A percentile compares a stretch with the other conserved stretches of the same genome.
phyloP scores from a whole-genome alignment of 2,329 filamentous ascomycete species.

The Chalaropsis ovoidea region DNA sequence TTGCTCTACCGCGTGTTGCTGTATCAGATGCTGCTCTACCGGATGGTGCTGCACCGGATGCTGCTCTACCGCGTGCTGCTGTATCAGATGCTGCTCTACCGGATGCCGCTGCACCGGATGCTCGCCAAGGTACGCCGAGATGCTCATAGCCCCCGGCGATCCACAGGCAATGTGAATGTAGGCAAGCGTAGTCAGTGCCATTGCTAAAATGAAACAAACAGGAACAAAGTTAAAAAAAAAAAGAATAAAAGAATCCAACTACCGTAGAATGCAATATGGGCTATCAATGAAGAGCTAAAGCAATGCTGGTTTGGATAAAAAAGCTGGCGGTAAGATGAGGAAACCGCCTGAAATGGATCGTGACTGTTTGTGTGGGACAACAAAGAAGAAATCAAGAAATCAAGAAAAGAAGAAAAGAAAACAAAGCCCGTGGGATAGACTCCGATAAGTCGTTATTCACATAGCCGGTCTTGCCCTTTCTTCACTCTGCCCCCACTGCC shows the following conservation, averaged over 20 bases:
- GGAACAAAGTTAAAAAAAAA: not conserved
- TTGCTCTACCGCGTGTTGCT: no score
- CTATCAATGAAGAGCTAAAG: constrained; percentile 10
- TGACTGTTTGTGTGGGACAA: not conserved
- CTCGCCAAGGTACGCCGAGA: not conserved
- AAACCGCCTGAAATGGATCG: not conserved
- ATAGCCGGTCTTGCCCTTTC: constrained; percentile 18
- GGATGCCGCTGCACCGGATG: not conserved
- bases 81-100: no score
- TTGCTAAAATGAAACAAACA: not conserved
- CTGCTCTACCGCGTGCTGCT: no score
- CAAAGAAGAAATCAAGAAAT: not conserved
- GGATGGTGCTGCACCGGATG: no score
- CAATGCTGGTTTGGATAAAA: constrained; percentile 6
- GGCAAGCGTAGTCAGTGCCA: not conserved
- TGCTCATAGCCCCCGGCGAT: not conserved
- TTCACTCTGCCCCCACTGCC: no score
- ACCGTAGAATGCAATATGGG: not conserved
- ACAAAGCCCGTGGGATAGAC: not conserved
- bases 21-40: no score
- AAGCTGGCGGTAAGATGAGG: not conserved
- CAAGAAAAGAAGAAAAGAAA: not conserved
- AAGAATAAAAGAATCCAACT: not conserved
- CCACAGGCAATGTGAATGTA: not conserved
- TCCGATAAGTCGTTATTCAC: constrained; percentile 7